Evolutionary conservation across 352 stramenopile species (phyloP), one percentile per base, ranked within the genome.

Genomic region (Globisporangium splendens): DNA sequence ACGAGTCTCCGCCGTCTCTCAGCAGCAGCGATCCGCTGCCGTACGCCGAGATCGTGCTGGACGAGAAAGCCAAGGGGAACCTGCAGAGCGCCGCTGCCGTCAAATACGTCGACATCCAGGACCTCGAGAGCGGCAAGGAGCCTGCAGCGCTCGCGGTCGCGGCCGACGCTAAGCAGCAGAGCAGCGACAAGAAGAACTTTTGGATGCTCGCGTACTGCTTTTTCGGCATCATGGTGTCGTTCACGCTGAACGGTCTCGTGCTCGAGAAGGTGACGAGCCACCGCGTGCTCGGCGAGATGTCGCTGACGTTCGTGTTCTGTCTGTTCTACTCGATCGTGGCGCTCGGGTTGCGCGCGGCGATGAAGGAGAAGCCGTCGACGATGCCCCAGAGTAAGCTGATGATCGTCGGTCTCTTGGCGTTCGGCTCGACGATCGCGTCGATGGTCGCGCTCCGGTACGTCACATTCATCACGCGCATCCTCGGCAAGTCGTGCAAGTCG

Each of bases 401-500:
- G 1, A 57, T 90, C 20, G 78, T 95, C 0, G 81, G 83, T 24
- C 64, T 80, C 14, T 54, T 92, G 10, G 83, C 83, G 3, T 95
- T 95, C 51, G 69, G 78, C 11, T 93, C 85, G 15, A 93, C 81
- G 28, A 88, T 93, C 59, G 73, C 81, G 53, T 95, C 85, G 8
- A 91, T 95, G 76, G 75, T 91, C 42, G 77, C 82, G 46, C 61
- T 95, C 21, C 85, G 85, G 15, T 95, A 95, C 61, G 80, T 93
- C 47, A 89, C 82, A 46, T 93, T 92, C 70, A 90, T 93, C 56
- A 93, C 85, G 22, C 79, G 85, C 12, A 90, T 92, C 52, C 58
- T 95, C 28, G 85, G 83, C 73, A 95, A 95, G 71, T 92, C 83
- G 56, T 95, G 85, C 79, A 93, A 93, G 69, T 90, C 79, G 3